Evolutionary conservation across 257 asterid genomes (phyloP).

Genomic region (Echium plantagineum): DNA sequence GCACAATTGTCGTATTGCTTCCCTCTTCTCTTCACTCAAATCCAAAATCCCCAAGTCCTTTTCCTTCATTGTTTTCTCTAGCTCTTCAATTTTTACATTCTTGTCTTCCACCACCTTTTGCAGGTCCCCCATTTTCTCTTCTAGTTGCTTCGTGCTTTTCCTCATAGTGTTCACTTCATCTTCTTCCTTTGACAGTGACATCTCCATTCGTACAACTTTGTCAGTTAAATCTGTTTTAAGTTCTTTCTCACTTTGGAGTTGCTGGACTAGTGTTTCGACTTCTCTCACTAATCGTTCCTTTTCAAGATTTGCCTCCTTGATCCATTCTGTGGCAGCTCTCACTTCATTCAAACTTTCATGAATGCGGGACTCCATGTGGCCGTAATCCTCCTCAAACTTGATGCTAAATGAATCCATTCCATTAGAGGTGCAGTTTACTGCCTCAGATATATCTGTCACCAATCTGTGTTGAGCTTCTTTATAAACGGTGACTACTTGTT

Average conservation of each 20-base stretch:
- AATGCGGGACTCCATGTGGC: conserved; percentile 79
- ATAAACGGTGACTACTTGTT: conserved; percentile 29
- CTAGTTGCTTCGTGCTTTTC: conserved; percentile 20
- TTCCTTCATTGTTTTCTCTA: conserved; percentile 37
- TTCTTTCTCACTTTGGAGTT: conserved; percentile 33
- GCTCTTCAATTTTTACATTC: conserved; percentile 32
- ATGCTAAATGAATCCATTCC: conserved; percentile 52
- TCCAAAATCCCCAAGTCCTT: conserved; percentile 43
- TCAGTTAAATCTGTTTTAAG: conserved; percentile 20
- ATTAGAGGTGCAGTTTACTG: conserved; percentile 30
- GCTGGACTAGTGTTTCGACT: conserved; percentile 25
- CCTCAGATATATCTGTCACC: conserved; percentile 31
- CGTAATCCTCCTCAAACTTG: conserved; percentile 88
- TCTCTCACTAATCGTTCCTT: conserved; percentile 39
- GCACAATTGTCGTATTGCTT: conserved; percentile 75
- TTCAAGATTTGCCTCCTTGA: conserved; percentile 34
- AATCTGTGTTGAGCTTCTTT: conserved; percentile 41
- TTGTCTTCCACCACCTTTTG: conserved; percentile 28
- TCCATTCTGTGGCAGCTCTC: conserved; percentile 34
- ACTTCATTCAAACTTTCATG: conserved; percentile 58
- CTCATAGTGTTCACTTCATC: conserved; percentile 33
- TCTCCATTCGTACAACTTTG: conserved; percentile 32
- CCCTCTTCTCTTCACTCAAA: conserved; percentile 68
- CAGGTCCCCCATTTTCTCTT: conserved; percentile 34
- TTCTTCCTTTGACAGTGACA: conserved; percentile 21